Conservation (phyloP, 176 grass and related monocot genomes). For the Carex parvula region DNA sequence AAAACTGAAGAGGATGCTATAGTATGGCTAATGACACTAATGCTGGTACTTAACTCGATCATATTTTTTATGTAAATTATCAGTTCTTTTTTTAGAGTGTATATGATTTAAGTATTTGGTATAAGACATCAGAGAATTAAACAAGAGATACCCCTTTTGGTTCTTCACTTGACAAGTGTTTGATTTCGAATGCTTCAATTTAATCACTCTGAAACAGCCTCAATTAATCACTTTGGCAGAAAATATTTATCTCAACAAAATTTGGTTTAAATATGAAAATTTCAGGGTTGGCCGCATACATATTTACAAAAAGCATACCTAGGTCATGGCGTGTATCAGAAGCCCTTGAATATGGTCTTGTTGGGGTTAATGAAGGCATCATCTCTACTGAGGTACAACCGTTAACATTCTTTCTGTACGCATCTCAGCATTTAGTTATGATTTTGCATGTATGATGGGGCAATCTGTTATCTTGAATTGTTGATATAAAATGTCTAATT, state of each 20-base stretch:
- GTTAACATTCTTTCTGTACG: background rate
- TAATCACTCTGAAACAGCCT: background rate
- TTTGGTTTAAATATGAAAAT: background rate
- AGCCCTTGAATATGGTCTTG: slow-evolving; percentile 89
- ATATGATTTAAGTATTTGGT: background rate
- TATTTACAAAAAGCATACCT: slow-evolving; percentile 88
- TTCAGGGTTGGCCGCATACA: slow-evolving; percentile 88
- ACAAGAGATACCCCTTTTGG: background rate
- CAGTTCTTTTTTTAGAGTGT: background rate
- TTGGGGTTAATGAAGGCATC: slow-evolving; percentile 90
- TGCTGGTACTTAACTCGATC: slow-evolving; percentile 45
- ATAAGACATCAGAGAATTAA: background rate
- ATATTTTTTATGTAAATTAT: background rate
- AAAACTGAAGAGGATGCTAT: slow-evolving; percentile 98
- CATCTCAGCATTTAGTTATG: background rate
- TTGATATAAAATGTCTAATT: background rate
- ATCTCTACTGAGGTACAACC: slow-evolving; percentile 78
- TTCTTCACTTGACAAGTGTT: background rate
- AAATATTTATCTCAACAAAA: background rate
- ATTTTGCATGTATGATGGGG: background rate
- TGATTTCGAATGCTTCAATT: background rate
- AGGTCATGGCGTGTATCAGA: slow-evolving; percentile 90
- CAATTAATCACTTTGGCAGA: background rate
- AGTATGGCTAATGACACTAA: slow-evolving; percentile 81
- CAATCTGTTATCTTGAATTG: background rate